Evolutionary conservation across 768 basidiomycete genomes (phyloP), one percentile per base, ranked within the genome.

Genomic region (Mycena galopus): DNA sequence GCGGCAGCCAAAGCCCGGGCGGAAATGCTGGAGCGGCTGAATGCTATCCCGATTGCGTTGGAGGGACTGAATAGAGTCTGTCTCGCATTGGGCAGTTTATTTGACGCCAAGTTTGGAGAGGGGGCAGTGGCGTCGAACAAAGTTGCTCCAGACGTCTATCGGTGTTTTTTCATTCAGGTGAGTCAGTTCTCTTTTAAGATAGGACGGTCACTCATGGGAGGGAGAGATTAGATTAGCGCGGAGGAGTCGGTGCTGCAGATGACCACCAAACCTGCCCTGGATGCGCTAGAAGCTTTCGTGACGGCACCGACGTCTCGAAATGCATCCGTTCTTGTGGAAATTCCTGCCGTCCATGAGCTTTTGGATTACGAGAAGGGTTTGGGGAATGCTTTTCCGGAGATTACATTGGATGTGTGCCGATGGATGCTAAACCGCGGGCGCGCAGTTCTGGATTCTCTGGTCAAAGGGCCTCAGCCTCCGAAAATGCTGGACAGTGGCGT

Each of bases 91-190:
- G 32, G 3, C 1, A 0, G 0, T 2, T 6, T 65, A 5, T 65
- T 65, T 16, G 51, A 65, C 8, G 16, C 23, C 9, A 19, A 65
- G 6, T 65, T 65, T 10, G 51, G 64, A 10, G 37, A 65, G 23
- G 16, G 0, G 0, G 12, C 51, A 27, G 35, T 65, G 4, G 25
- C 39, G 14, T 2, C 12, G 1, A 39, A 17, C 2, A 53, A 0
- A 0, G 11, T 32, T 3, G 64, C 51, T 14, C 64, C 64, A 12
- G 25, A 67, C 14, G 63, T 69, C 2, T 76, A 75, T 32, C 27
- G 27, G 10, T 19, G 47, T 19, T 53, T 75, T 10, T 75, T 75
- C 32, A 33, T 70, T 9, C 69, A 68, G 62, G 75, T 76, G 3
- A 19, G 44, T 32, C 6, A 6, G 21, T 10, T 4, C 1, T 16